Evolutionary conservation across 768 basidiomycete genomes (phyloP).

Genomic region (Phylloporus sp.): DNA sequence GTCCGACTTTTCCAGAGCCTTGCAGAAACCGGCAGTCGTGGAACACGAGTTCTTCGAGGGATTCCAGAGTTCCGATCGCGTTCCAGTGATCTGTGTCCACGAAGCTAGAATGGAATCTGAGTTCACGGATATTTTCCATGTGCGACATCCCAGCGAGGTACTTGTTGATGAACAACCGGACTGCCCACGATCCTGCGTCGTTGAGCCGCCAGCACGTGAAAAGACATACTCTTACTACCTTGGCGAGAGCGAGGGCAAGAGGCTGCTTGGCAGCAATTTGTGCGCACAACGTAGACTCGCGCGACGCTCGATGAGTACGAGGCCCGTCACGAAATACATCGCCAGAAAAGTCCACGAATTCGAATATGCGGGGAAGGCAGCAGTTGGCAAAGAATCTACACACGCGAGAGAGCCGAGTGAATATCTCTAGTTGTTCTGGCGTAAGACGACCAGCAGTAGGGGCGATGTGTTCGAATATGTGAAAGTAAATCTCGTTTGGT

Average conservation of each 20-base stretch:
- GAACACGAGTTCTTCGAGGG: conserved; percentile 20
- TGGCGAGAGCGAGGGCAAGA: conserved; percentile 28
- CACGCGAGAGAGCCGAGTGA: conserved; percentile 32
- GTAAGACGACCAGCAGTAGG: conserved; percentile 12
- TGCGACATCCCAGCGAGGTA: conserved; percentile 4
- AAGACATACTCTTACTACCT: conserved; percentile 25
- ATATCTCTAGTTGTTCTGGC: conserved; percentile 7
- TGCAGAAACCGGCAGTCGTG: neutral
- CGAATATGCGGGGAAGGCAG: conserved; percentile 38
- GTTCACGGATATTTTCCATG: conserved; percentile 17
- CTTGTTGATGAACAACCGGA: neutral
- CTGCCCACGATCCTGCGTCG: neutral
- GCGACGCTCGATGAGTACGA: neutral
- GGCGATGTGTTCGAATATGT: conserved; percentile 34
- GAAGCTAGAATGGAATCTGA: conserved; percentile 7
- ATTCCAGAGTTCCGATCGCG: conserved; percentile 5
- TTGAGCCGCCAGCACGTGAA: conserved; percentile 3
- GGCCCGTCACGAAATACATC: conserved; percentile 13
- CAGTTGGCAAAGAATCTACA: conserved; percentile 41
- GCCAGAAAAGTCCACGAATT: conserved; percentile 23
- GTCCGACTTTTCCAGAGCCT: neutral
- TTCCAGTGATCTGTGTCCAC: conserved; percentile 15
- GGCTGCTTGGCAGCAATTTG: conserved; percentile 24
- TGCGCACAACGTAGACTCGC: conserved; percentile 20
- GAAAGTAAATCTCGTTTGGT: conserved; percentile 42